Conservation (phyloP, 2,329 filamentous ascomycete species). For the Fusarium globosum region DNA sequence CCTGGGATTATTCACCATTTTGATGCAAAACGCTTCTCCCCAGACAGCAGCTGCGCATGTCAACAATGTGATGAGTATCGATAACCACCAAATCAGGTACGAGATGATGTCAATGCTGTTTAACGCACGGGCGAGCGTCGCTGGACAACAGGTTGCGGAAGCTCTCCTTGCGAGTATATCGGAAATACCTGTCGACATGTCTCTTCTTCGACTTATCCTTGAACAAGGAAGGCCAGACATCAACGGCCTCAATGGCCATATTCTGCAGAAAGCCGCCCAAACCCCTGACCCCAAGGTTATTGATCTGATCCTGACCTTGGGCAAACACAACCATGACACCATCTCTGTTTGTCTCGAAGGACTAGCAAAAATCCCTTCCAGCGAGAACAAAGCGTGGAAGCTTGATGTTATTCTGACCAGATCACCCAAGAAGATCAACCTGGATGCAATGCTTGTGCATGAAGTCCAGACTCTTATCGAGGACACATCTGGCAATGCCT, state of each 20-base stretch:
- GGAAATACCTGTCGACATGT: slow-evolving; percentile 61
- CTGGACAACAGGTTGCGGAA: slow-evolving; percentile 54
- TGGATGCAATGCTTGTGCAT: slow-evolving; percentile 59
- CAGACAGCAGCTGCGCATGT: slow-evolving; percentile 61
- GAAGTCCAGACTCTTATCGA: slow-evolving; percentile 62
- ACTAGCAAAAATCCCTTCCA: slow-evolving; percentile 57
- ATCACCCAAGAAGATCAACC: slow-evolving; percentile 55
- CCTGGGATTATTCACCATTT: slow-evolving; percentile 55
- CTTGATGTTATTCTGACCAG: slow-evolving; percentile 59
- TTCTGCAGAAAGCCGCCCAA: slow-evolving; percentile 54
- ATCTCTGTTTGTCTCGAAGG: slow-evolving; percentile 57
- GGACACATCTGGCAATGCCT: slow-evolving; percentile 51
- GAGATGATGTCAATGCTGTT: slow-evolving; percentile 62
- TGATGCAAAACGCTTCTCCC: slow-evolving; percentile 60
- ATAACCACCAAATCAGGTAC: slow-evolving; percentile 56
- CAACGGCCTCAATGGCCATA: slow-evolving; percentile 59
- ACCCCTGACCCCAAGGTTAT: slow-evolving; percentile 61
- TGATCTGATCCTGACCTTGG: slow-evolving; percentile 58
- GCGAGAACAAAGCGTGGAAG: slow-evolving; percentile 60
- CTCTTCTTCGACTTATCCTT: slow-evolving; percentile 60
- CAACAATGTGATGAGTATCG: slow-evolving; percentile 59
- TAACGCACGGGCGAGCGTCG: slow-evolving; percentile 56
- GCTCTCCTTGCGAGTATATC: slow-evolving; percentile 57
- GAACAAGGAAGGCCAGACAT: slow-evolving; percentile 64
- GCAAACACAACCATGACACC: slow-evolving; percentile 57